These are phyloP conservation scores for Fusarium gaditjirri DNA, from an alignment of 2,329 filamentous ascomycete species.

Conservation along the genomic window DNA sequence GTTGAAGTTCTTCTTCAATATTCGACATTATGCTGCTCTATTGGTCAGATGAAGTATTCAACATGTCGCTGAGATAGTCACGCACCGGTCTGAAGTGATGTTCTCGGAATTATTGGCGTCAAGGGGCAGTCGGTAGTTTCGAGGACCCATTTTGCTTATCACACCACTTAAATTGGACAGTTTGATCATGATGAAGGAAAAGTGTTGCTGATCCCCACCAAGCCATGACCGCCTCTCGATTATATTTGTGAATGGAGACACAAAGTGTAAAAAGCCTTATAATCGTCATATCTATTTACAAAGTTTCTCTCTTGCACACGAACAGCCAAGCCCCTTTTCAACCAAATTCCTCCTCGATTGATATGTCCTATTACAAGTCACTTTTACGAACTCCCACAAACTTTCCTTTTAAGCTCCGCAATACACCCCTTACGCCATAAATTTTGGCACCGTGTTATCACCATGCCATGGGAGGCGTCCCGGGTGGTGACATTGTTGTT, in stretches of 20 bases:
- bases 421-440: neutral
- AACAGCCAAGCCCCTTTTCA: neutral
- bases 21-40: neutral
- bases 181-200: neutral
- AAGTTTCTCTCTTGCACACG: neutral
- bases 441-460: neutral
- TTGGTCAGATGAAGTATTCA: neutral
- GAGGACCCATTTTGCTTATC: neutral
- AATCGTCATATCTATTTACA: neutral
- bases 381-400: neutral
- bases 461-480: neutral
- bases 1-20: neutral
- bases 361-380: neutral
- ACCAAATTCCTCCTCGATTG: neutral
- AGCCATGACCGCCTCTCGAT: neutral
- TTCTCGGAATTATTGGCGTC: no score
- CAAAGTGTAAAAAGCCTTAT: neutral
- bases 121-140: neutral
- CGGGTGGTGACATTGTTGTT: neutral
- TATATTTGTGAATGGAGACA: neutral
- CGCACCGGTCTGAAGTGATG: neutral
- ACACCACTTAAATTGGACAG: neutral
- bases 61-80: neutral
- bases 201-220: neutral
- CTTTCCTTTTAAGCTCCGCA: neutral